Percentiles rank a stretch among this genome's conserved stretches.
Evolutionary conservation across 1,139 yeast genomes (phyloP).

Genomic region (Diutina scorzettiae): DNA sequence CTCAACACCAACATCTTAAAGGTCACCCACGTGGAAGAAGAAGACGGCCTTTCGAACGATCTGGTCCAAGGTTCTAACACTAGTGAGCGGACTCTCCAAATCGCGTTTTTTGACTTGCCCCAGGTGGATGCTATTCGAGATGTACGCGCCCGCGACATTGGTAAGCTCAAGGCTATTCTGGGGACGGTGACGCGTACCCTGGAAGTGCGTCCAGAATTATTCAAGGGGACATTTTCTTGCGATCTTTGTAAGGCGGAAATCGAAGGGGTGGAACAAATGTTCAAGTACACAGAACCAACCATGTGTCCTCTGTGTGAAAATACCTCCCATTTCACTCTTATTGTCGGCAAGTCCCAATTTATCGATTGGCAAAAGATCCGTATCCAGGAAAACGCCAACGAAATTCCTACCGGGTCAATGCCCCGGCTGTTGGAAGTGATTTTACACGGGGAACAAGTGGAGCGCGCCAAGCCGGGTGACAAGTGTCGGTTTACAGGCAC

Average conservation of each 20-base stretch:
- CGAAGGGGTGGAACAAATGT: conserved; percentile 86
- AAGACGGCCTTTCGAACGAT: conserved; percentile 13
- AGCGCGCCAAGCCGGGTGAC: conserved; percentile 96
- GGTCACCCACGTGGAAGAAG: conserved; percentile 13
- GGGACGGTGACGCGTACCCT: conserved; percentile 97
- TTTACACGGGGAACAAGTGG: conserved; percentile 89
- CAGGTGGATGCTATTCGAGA: conserved; percentile 80
- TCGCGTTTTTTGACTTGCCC: conserved; percentile 83
- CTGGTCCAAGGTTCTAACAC: conserved; percentile 16
- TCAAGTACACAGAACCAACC: conserved; percentile 91
- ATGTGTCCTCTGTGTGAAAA: conserved; percentile 87
- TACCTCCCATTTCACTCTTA: conserved; percentile 75
- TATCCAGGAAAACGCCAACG: conserved; percentile 89
- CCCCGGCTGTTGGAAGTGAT: conserved; percentile 94
- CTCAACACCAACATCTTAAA: conserved; percentile 37
- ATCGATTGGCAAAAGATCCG: conserved; percentile 97
- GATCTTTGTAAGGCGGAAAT: conserved; percentile 78
- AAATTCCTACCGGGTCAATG: conserved; percentile 98
- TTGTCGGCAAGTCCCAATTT: conserved; percentile 74
- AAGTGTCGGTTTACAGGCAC: conserved; percentile 92
- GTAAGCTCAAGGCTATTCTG: conserved; percentile 70
- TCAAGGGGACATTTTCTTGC: conserved; percentile 79
- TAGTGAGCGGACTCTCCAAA: conserved; percentile 68
- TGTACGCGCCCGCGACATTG: conserved; percentile 79
- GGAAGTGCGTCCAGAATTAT: conserved; percentile 93